Evolutionary conservation across 2,329 filamentous ascomycete genomes (phyloP).

Genomic region (Scytalidium lignicola): DNA sequence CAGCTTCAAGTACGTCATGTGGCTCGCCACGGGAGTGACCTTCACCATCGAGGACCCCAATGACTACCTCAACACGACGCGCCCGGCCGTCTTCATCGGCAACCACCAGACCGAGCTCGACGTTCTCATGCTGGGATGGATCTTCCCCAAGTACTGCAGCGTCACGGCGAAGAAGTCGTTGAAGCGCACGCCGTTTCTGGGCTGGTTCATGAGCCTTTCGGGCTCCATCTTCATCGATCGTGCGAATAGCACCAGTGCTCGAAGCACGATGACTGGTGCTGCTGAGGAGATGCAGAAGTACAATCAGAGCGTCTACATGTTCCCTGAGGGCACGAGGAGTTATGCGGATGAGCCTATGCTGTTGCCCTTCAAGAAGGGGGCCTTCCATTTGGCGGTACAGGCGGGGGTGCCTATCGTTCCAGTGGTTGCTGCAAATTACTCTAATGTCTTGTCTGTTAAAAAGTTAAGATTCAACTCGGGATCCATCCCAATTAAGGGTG

Average conservation of each 20-base stretch:
- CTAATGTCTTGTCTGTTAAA: slow-evolving; percentile 63
- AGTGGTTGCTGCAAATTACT: slow-evolving; percentile 75
- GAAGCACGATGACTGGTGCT: slow-evolving; percentile 80
- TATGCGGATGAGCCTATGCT: slow-evolving; percentile 77
- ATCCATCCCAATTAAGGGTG: slow-evolving; percentile 70
- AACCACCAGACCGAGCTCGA: slow-evolving; percentile 98
- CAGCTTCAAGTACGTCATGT: slow-evolving; percentile 76
- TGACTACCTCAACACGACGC: slow-evolving; percentile 46
- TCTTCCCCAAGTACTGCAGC: slow-evolving; percentile 88
- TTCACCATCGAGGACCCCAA: slow-evolving; percentile 70
- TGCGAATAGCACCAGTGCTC: slow-evolving; percentile 73
- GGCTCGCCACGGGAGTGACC: slow-evolving; percentile 65
- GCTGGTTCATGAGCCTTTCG: slow-evolving; percentile 88
- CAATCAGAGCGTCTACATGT: slow-evolving; percentile 76
- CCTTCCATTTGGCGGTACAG: slow-evolving; percentile 92
- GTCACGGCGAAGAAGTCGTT: slow-evolving; percentile 89
- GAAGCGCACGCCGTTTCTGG: slow-evolving; percentile 74
- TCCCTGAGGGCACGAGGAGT: slow-evolving; percentile 88
- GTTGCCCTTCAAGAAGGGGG: slow-evolving; percentile 98
- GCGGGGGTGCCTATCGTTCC: slow-evolving; percentile 91
- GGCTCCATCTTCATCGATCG: slow-evolving; percentile 96
- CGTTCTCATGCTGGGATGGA: slow-evolving; percentile 79
- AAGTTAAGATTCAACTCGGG: slow-evolving; percentile 61
- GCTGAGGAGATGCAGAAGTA: slow-evolving; percentile 70
- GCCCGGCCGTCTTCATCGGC: slow-evolving; percentile 85